Evolutionary conservation across 2,329 filamentous ascomycete species (phyloP), one percentile per base, ranked within the genome.

Genomic region (Corniculantispora saksenae): DNA sequence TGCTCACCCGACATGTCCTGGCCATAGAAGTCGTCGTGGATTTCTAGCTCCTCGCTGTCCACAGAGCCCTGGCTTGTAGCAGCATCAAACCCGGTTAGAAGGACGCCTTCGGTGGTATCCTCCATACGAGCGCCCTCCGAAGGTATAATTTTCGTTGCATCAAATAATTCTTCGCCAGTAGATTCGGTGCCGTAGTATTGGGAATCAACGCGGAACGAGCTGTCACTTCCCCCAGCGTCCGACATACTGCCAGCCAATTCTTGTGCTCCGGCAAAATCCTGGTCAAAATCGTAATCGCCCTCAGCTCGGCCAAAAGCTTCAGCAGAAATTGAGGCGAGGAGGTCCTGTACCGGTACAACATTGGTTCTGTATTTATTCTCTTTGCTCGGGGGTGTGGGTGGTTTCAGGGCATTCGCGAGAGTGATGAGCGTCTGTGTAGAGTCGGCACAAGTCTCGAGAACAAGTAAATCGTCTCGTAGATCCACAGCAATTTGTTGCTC

Each of bases 381-480:
- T 67, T 90, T 92, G 72, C 87, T 94, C 1, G 94, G 93, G 0
- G 93, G 90, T 9, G 88, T 89, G 1, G 95, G 94, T 5, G 94
- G 95, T 45, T 89, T 88, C 5, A 99, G 82, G 0, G 91, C 93
- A 71, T 91, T 92, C 19, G 94, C 79, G 50, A 97, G 84, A 2
- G 86, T 84, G 61, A 97, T 90, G 17, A 99, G 83, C 0, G 95
- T 99, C 75, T 97, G 93, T 0, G 93, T 98, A 1, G 95, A 99
- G 77, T 99, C 95, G 35, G 95, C 95, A 72, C 96, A 99, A 1
- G 94, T 96, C 77, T 99, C 95, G 8, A 99, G 80, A 40, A 99
- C 89, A 61, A 99, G 83, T 1, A 99, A 83, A 69, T 97, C 91
- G 72, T 97, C 94, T 67, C 88, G 88, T 55, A 98, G 80, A 68